These are phyloP conservation scores for Brassica incana DNA, from an alignment of 345 rosid species.

Conservation along the genomic window DNA sequence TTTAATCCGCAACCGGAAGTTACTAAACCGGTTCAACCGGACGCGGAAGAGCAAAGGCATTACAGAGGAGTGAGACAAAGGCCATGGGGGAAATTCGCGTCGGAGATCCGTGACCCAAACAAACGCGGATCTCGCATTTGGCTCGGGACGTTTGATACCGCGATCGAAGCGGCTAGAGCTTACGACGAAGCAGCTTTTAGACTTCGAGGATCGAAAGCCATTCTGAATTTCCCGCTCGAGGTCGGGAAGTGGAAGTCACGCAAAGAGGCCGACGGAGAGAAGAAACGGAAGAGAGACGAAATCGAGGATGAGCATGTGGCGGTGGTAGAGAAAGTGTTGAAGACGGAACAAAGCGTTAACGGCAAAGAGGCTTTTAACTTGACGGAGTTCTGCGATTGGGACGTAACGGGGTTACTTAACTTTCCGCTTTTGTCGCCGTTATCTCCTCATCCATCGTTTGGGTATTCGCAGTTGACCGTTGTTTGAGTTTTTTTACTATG, in stretches of 20 bases:
- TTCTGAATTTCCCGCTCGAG: slow-evolving; percentile 83
- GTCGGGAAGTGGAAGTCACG: slow-evolving; percentile 55
- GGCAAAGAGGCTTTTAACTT: slow-evolving; percentile 32
- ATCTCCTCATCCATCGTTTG: slow-evolving; percentile 45
- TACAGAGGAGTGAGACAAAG: slow-evolving; percentile 88
- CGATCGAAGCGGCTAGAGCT: slow-evolving; percentile 79
- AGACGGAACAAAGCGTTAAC: slow-evolving; percentile 35
- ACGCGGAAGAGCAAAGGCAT: slow-evolving; percentile 45
- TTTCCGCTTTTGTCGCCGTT: slow-evolving; percentile 59
- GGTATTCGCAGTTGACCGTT: slow-evolving; percentile 39
- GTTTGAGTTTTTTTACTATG: slow-evolving; percentile 18
- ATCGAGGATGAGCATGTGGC: slow-evolving; percentile 1
- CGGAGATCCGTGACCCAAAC: slow-evolving; percentile 91
- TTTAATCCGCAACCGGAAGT: slow-evolving; percentile 38
- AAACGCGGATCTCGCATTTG: slow-evolving; percentile 72
- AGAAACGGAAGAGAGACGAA: slow-evolving; percentile 50
- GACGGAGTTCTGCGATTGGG: slow-evolving; percentile 41
- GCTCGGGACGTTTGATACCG: slow-evolving; percentile 83
- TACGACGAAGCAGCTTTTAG: slow-evolving; percentile 81
- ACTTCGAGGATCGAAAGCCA: slow-evolving; percentile 81
- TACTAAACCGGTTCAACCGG: background rate
- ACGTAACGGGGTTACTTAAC: slow-evolving; percentile 47
- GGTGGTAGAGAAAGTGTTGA: slow-evolving; percentile 31
- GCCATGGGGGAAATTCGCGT: slow-evolving; percentile 97
- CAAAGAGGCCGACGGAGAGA: slow-evolving; percentile 36